A percentile compares a stretch with the other conserved stretches of the same genome.
Evolutionary conservation across 1,284 basidiomycete genomes (phyloP).

Genomic region (Tilletia setariae): DNA sequence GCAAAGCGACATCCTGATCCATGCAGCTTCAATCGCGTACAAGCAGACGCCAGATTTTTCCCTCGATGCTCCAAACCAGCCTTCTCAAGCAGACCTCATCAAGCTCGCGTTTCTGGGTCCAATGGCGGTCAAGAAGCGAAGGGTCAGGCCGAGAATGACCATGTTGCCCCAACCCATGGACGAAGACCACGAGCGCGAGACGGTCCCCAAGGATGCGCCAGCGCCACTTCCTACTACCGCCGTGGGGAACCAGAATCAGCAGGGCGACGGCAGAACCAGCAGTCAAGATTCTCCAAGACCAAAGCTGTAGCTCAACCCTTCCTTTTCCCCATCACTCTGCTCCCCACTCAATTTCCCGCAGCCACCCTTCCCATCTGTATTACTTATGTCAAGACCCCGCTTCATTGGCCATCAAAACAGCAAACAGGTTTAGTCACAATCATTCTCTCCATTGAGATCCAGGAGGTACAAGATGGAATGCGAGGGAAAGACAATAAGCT

Average conservation of each 20-base stretch:
- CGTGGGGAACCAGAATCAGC: too few species aligned
- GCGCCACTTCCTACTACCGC: too few species aligned
- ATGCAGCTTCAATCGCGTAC: conserved; percentile 41
- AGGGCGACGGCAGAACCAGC: too few species aligned
- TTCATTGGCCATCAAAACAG: background rate
- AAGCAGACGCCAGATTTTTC: conserved; percentile 25
- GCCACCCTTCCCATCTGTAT: background rate
- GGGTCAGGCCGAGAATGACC: conserved; percentile 45
- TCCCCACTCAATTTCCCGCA: too few species aligned
- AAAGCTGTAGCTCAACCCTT: too few species aligned
- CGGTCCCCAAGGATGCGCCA: too few species aligned
- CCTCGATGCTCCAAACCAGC: conserved; percentile 15
- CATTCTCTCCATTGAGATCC: too few species aligned
- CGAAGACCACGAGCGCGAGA: background rate
- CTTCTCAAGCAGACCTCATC: conserved; percentile 34
- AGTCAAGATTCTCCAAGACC: too few species aligned
- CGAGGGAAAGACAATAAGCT: background rate
- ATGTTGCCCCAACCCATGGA: conserved; percentile 15
- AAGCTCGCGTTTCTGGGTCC: conserved; percentile 38
- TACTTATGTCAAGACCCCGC: background rate
- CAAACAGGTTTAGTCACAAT: too few species aligned
- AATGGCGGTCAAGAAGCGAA: conserved; percentile 32
- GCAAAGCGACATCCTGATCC: conserved; percentile 49
- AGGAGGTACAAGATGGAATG: background rate
- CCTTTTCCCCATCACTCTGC: too few species aligned